These are phyloP conservation scores for Penicillium palitans DNA, from an alignment of 2,329 filamentous ascomycete species.

Conservation along the genomic window DNA sequence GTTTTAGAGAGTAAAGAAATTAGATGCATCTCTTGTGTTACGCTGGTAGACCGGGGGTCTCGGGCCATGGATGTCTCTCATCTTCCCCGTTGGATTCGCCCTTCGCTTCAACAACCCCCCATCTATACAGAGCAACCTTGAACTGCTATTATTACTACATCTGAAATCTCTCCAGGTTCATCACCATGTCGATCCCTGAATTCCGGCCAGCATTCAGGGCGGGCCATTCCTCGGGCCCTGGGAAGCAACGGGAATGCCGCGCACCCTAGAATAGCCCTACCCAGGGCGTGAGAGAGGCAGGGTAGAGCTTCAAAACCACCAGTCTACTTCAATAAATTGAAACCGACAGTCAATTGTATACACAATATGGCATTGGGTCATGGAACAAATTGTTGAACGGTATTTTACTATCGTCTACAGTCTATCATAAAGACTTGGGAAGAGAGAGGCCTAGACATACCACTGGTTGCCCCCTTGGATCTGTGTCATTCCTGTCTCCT, in stretches of 20 bases:
- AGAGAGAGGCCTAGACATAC: conserved; percentile 20
- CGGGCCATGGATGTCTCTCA: background rate
- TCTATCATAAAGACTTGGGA: background rate
- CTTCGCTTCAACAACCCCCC: background rate
- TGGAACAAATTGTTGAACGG: background rate
- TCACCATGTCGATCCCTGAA: conserved; percentile 15
- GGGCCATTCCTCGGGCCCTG: conserved; percentile 24
- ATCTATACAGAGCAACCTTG: background rate
- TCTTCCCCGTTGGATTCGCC: background rate
- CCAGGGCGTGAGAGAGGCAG: background rate
- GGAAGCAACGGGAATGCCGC: conserved; percentile 21
- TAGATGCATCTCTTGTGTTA: too few relatives aligned
- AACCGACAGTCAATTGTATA: too few relatives aligned
- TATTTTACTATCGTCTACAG: background rate
- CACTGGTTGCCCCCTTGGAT: conserved; percentile 24
- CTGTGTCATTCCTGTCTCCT: conserved; percentile 25
- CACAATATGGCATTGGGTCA: background rate
- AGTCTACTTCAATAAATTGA: background rate
- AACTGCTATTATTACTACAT: background rate
- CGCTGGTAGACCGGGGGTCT: background rate
- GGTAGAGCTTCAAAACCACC: conserved; percentile 1
- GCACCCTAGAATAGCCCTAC: conserved; percentile 15
- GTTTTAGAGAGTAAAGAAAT: background rate
- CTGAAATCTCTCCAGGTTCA: background rate
- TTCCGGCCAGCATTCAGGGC: conserved; percentile 27